Evolutionary conservation across 768 basidiomycete species (phyloP), one percentile per base, ranked within the genome.

Genomic region (Lentinula edodes): DNA sequence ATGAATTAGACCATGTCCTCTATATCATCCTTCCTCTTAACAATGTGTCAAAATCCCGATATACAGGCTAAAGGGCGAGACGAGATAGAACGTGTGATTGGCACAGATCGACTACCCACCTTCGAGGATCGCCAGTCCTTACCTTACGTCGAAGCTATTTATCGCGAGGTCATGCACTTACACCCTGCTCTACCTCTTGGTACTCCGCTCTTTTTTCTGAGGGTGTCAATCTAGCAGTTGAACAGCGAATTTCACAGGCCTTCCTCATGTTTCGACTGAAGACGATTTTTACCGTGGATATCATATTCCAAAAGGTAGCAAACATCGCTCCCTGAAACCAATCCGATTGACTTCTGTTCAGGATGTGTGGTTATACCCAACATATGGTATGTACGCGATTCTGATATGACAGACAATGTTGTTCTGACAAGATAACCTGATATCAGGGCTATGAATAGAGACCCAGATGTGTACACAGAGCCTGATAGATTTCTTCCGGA

Each of bases 281-380:
- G 68, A 73, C 16, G 61, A 68, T 20, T 52, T 62, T 55, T 52
- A 5, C 1, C 8, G 65, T 2, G 64, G 64, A 1, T 64, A 54
- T 41, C n/a, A 64, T 7, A 65, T 73, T 20, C 68, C 71, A 0
- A 68, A 69, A 52, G 72, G 71, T 52, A 23, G 28, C 28, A 28
- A 4, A 64, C 66, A 3, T n/a, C 36, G 6, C 62, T 72, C 28
- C 35, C 7, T 50, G 28, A 28, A 1, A 2, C 3, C 28, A 28
- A 3, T 28, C 28, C 28, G 28, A 28, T 28, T 28, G 28, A 28
- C 3, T 28, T 28, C 5, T 23, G 2, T 42, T 34, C 7, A 46
- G 58, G 42, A 34, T 41, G 43, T 35, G 10, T 16, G 6, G 34
- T 59, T 35, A 36, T 59, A 7, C 35, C 58, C 23, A 59, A 59